A percentile compares a stretch with the other conserved stretches of the same genome.
Evolutionary conservation across 148 eudicot genomes (phyloP).

Genomic region (Camellia sinensis): DNA sequence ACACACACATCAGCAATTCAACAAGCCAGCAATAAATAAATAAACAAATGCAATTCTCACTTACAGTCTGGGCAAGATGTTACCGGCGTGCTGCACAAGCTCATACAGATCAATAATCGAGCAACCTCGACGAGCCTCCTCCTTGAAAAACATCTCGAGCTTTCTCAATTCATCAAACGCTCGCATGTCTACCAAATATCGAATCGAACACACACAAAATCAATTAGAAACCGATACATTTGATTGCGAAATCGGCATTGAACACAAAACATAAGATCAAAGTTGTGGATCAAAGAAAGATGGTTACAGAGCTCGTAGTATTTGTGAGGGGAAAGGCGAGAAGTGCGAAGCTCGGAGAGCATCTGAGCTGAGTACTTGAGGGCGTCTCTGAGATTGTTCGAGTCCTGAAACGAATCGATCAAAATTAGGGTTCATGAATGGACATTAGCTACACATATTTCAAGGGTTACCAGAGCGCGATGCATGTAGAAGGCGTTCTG

Average conservation of each 20-base stretch:
- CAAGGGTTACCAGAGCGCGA: constrained; percentile 70
- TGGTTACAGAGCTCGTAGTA: constrained; percentile 83
- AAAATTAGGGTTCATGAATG: constrained; percentile 49
- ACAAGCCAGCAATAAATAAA: not conserved
- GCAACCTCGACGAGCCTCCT: constrained; percentile 85
- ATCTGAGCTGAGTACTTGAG: constrained; percentile 96
- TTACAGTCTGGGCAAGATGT: constrained; percentile 94
- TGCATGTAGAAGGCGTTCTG: constrained; percentile 97
- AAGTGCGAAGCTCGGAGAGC: constrained; percentile 97
- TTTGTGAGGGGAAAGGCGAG: constrained; percentile 88
- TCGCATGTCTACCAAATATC: constrained; percentile 70
- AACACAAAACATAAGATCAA: not conserved
- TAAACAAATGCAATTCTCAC: constrained; percentile 20
- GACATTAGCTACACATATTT: not conserved
- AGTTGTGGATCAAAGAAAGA: not conserved
- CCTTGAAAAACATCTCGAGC: constrained; percentile 83
- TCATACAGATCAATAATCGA: constrained; percentile 91
- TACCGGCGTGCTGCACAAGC: constrained; percentile 98
- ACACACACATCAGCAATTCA: not conserved
- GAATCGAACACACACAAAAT: constrained; percentile 14
- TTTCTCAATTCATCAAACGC: constrained; percentile 97
- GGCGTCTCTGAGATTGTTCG: constrained; percentile 89
- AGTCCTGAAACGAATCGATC: constrained; percentile 48
- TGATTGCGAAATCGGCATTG: not conserved
- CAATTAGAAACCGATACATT: constrained; percentile 3